A percentile compares a stretch with the other conserved stretches of the same genome.
phyloP scores from a whole-genome alignment of 495 filamentous ascomycete species.

The Rusavskia elegans region DNA sequence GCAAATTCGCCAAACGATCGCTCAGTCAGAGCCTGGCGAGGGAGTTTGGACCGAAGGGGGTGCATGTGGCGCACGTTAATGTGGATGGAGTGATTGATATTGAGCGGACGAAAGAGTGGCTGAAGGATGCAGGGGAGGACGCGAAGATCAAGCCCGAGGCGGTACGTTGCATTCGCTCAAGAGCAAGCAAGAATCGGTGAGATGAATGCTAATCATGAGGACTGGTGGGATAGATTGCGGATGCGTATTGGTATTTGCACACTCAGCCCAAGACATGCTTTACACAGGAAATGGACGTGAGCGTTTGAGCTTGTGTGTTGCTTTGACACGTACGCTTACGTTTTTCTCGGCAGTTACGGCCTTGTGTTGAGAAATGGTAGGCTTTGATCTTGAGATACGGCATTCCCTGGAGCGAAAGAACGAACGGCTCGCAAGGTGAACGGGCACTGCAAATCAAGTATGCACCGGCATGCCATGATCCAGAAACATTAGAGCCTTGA shows the following conservation, averaged over 20 bases:
- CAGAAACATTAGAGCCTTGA: no score
- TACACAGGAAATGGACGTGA: conserved; percentile 63
- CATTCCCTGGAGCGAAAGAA: neutral
- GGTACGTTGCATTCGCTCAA: conserved; percentile 33
- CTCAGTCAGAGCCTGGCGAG: conserved; percentile 63
- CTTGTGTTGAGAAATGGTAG: conserved; percentile 64
- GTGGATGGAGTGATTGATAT: conserved; percentile 86
- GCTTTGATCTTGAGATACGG: no score
- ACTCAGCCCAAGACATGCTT: conserved; percentile 68
- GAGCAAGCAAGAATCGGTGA: no score
- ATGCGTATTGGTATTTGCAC: conserved; percentile 78
- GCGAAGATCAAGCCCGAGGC: conserved; percentile 67
- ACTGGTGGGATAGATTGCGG: conserved; percentile 51
- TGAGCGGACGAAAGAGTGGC: conserved; percentile 46
- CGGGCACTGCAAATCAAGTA: no score
- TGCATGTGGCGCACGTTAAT: conserved; percentile 76
- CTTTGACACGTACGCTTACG: neutral
- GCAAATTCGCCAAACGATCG: conserved; percentile 70
- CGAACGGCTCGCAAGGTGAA: no score
- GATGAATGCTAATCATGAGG: neutral
- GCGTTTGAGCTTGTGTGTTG: neutral
- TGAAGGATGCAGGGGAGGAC: conserved; percentile 40
- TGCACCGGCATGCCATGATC: no score
- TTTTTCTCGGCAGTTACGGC: conserved; percentile 29
- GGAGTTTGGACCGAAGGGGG: conserved; percentile 78